These are phyloP conservation scores for Saraca asoca DNA, from an alignment of 331 rosid species.

Conservation along the genomic window DNA sequence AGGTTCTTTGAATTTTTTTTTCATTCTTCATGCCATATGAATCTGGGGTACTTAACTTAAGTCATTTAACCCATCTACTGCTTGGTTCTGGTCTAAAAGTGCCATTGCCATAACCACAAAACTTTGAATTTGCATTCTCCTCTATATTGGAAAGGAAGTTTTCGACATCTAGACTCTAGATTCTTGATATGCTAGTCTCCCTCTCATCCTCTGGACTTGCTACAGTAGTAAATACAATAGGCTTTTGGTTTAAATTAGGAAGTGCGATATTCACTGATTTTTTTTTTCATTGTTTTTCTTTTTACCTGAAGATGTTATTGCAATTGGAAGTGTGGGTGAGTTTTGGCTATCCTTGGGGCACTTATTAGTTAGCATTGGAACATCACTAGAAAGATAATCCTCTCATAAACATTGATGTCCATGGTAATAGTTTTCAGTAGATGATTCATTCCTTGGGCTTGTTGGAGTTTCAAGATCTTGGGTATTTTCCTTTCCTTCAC, in stretches of 20 bases:
- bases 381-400: slow-evolving; percentile 57
- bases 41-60: slow-evolving; percentile 52
- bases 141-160: slow-evolving; percentile 63
- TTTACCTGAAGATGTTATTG: slow-evolving; percentile 36
- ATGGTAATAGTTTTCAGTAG: slow-evolving; percentile 73
- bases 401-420: slow-evolving; percentile 56
- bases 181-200: slow-evolving; percentile 78
- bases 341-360: slow-evolving; percentile 45
- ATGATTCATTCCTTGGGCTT: slow-evolving; percentile 59
- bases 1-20: slow-evolving; percentile 52
- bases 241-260: slow-evolving; percentile 59
- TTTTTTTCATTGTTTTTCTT: slow-evolving; percentile 43
- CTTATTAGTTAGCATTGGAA: too few relatives aligned
- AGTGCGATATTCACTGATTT: slow-evolving; percentile 30
- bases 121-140: slow-evolving; percentile 46
- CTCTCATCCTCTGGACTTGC: slow-evolving; percentile 51
- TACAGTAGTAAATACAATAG: slow-evolving; percentile 39
- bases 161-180: slow-evolving; percentile 72
- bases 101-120: slow-evolving; percentile 33
- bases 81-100: slow-evolving; percentile 56
- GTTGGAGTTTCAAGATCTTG: slow-evolving; percentile 40
- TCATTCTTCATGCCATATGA: slow-evolving; percentile 54
- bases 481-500: slow-evolving; percentile 44
- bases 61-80: slow-evolving; percentile 80
- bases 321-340: slow-evolving; percentile 42